Base-by-base conservation (phyloP, 1,139 yeast species). In the Sugiyamaella novakii region DNA sequence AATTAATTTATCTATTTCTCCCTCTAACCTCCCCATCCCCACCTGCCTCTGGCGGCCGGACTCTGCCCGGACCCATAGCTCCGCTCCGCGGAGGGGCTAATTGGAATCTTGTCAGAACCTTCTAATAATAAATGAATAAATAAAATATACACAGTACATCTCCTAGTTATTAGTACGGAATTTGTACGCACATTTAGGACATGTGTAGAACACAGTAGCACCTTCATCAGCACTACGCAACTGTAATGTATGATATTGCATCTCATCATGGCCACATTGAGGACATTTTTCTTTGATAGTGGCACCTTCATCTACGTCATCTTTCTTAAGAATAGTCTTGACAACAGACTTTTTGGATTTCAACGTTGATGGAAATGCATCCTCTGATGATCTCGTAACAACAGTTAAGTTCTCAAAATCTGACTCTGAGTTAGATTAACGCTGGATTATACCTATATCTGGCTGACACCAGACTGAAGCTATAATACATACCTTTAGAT, bases 221-320 rank as follows among this genome's bases (percentile, higher is more conserved):
- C 98, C 99, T 77, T 92, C 99, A 77, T 92, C 99, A 2, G 98
- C 99, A 47, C 96, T 87, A 73, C 99, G 81, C 60, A 92, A 78
- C 71, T 92, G 99, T 61, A 92, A 75, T 7, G 98, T 92, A 66
- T 92, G 97, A 69, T 92, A 92, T 66, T 84, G 92, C 98, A 94
- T 94, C 70, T 92, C 97, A 63, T 92, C 97, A 69, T 91, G 80
- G 45, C 96, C 97, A 80, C 98, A 92, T 70, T 89, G 83, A 18
- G 98, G 98, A 76, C 99, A 92, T 65, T 86, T 89, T 68, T 92
- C 99, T 68, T 89, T 86, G 67, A 92, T 92, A 18, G 94, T 85
- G 33, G 98, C 98, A 57, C 97, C 98, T 54, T 88, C 97, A 53
- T 85, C 95, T 46, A 87, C 71, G 59, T 91, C 98, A 59, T 81